Base-by-base conservation (phyloP, 768 basidiomycete species). In the Suillus alpinus region DNA sequence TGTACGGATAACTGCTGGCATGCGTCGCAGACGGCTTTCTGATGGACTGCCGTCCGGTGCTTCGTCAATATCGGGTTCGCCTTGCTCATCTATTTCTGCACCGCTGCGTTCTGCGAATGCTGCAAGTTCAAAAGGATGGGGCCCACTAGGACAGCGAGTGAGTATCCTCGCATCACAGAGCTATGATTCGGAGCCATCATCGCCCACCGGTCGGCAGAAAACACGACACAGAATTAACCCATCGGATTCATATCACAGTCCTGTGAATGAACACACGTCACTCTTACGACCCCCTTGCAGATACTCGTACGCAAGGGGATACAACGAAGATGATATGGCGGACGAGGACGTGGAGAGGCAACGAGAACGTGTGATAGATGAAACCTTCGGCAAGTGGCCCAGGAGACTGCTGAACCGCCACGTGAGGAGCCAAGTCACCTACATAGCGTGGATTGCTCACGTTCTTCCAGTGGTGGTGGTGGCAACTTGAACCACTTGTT, bases 81-180 rank as follows among this genome's bases (percentile, higher is more conserved):
- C 82, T 4, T 91, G 90, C 4, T 92, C 91, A 3, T 92, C 91
- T 43, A 88, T 94, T 63, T 93, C 91, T 41, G 92, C 83, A 1
- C 92, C 92, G 18, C 78, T 94, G 26, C 88, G 86, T 52, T 82
- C 85, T 31, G 81, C 78, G 62, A 74, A 85, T 59, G 79, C 83
- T 55, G 80, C 77, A 43, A 66, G 60, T 46, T 78, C 76, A 61
- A 80, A 82, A 3, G 80, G 80, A 2, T 90, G 85, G 83, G 85
- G 81, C 6, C 83, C 88, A 5, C 75, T 91, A 20, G 86, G 85
- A 10, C 80, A 77, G 68, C 81, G 88, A 51, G 80, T 89, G 29
- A 78, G 70, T 57, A 59, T 67, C 18, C 67, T 71, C 16, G 64
- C 68, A 6, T 51, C 65, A 23, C 73, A 64, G 14, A 64, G 32